Percentiles rank a stretch among this genome's conserved stretches.
phyloP scores from a whole-genome alignment of 257 asterid genomes.

The Plantago major region DNA sequence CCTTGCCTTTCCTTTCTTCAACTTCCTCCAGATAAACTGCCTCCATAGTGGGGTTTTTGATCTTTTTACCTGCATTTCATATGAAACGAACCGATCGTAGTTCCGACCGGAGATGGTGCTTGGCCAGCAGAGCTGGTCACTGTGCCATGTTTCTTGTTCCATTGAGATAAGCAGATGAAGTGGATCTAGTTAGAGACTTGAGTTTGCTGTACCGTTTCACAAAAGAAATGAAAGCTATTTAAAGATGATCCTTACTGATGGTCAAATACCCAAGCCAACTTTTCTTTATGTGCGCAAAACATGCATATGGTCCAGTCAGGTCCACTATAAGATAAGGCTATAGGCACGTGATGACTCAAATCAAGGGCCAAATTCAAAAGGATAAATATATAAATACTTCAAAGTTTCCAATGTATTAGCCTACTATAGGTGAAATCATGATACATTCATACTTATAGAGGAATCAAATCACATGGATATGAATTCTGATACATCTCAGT shows the following conservation, averaged over 20 bases:
- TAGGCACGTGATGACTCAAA: neutral
- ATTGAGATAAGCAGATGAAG: neutral
- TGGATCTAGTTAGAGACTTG: neutral
- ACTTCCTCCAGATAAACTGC: slow-evolving; percentile 48
- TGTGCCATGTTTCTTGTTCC: slow-evolving; percentile 23
- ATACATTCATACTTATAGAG: too few species aligned
- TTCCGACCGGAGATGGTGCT: slow-evolving; percentile 30
- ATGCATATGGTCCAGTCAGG: slow-evolving; percentile 12
- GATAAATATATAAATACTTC: too few species aligned
- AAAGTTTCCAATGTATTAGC: too few species aligned
- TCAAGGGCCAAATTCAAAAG: too few species aligned
- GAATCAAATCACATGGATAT: too few species aligned
- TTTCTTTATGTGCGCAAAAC: slow-evolving; percentile 9
- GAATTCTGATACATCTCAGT: too few species aligned
- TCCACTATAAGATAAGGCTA: slow-evolving; percentile 12
- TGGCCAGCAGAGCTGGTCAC: slow-evolving; percentile 31
- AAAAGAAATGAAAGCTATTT: neutral
- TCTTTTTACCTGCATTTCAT: slow-evolving; percentile 16
- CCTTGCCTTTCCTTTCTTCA: slow-evolving; percentile 57
- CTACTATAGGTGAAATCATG: too few species aligned
- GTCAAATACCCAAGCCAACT: neutral
- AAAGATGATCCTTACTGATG: neutral
- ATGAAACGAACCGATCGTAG: slow-evolving; percentile 30
- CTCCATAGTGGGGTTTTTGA: slow-evolving; percentile 47
- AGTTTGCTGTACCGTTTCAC: neutral